A percentile compares a stretch with the other conserved stretches of the same genome.
phyloP scores from a whole-genome alignment of 805 yeast species.

The Pichia manshurica region DNA sequence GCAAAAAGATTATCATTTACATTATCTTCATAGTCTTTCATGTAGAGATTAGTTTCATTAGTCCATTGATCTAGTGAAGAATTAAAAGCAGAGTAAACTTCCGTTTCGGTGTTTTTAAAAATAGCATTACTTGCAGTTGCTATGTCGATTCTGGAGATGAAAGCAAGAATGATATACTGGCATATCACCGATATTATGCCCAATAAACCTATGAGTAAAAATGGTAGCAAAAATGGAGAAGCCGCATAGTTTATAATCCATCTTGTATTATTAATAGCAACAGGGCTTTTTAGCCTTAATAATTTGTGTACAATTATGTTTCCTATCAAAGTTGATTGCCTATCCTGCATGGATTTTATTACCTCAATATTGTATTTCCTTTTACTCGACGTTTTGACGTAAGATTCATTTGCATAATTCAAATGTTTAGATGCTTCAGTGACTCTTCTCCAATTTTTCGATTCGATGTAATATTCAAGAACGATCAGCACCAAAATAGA shows the following conservation, averaged over 20 bases:
- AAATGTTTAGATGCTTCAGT: conserved; percentile 29
- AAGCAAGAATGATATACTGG: conserved; percentile 45
- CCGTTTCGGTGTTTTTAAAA: conserved; percentile 13
- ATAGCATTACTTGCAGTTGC: conserved; percentile 5
- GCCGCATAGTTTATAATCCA: conserved; percentile 50
- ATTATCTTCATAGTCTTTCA: conserved; percentile 41
- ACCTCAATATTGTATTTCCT: conserved; percentile 22
- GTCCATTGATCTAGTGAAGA: conserved; percentile 44
- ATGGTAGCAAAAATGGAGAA: conserved; percentile 44
- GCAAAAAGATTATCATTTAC: conserved; percentile 66
- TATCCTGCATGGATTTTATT: conserved; percentile 24
- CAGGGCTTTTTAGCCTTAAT: conserved; percentile 13
- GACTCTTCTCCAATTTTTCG: conserved; percentile 43
- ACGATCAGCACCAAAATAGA: conserved; percentile 36
- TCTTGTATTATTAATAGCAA: conserved; percentile 17
- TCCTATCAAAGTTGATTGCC: conserved; percentile 19
- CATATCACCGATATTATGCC: conserved; percentile 51
- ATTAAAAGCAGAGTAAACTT: conserved; percentile 21
- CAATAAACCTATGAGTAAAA: conserved; percentile 48
- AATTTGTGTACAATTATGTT: conserved; percentile 14
- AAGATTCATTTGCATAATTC: conserved; percentile 16
- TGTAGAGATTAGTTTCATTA: conserved; percentile 47
- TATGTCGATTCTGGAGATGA: conserved; percentile 8
- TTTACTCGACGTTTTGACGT: conserved; percentile 7
- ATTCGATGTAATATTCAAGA: conserved; percentile 42